phyloP scores from a whole-genome alignment of 495 filamentous ascomycete species.

The Aspergillus ellipticus region DNA sequence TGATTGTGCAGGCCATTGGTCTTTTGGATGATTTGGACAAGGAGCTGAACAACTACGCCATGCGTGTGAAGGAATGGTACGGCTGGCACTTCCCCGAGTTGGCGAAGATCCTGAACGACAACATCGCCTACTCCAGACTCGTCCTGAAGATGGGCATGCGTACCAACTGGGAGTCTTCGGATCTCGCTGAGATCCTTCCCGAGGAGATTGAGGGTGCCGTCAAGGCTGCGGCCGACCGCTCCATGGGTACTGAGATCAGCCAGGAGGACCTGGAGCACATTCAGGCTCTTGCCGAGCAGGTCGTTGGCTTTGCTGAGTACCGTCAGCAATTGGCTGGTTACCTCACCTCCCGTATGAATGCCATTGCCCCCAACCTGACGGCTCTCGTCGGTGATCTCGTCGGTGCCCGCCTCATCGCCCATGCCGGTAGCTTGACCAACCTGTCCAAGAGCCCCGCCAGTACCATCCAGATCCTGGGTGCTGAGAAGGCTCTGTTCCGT shows the following conservation, averaged over 20 bases:
- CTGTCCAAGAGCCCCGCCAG: slow-evolving; percentile 94
- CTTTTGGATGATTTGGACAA: slow-evolving; percentile 96
- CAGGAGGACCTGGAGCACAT: slow-evolving; percentile 88
- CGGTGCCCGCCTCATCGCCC: slow-evolving; percentile 90
- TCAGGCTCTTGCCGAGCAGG: slow-evolving; percentile 83
- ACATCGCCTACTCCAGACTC: slow-evolving; percentile 85
- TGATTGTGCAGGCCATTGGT: slow-evolving; percentile 96
- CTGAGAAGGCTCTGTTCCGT: slow-evolving; percentile 97
- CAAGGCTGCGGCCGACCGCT: slow-evolving; percentile 90
- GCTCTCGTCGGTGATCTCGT: slow-evolving; percentile 91
- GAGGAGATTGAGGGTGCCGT: slow-evolving; percentile 93
- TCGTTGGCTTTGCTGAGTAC: slow-evolving; percentile 86
- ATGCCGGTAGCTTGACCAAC: slow-evolving; percentile 91
- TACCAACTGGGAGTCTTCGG: slow-evolving; percentile 64
- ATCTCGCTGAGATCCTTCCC: slow-evolving; percentile 88
- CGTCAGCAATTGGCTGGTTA: slow-evolving; percentile 83
- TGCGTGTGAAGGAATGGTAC: slow-evolving; percentile 99
- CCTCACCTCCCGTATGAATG: slow-evolving; percentile 88
- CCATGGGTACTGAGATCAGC: slow-evolving; percentile 97
- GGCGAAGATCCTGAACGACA: slow-evolving; percentile 95
- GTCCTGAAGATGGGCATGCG: slow-evolving; percentile 88
- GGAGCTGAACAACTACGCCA: slow-evolving; percentile 96
- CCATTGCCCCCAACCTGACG: slow-evolving; percentile 94
- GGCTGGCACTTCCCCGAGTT: slow-evolving; percentile 99
- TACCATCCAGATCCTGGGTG: slow-evolving; percentile 96